Evolutionary conservation across 75 land plant genomes (phyloP).

Genomic region (Isoetes taiwanensis): DNA sequence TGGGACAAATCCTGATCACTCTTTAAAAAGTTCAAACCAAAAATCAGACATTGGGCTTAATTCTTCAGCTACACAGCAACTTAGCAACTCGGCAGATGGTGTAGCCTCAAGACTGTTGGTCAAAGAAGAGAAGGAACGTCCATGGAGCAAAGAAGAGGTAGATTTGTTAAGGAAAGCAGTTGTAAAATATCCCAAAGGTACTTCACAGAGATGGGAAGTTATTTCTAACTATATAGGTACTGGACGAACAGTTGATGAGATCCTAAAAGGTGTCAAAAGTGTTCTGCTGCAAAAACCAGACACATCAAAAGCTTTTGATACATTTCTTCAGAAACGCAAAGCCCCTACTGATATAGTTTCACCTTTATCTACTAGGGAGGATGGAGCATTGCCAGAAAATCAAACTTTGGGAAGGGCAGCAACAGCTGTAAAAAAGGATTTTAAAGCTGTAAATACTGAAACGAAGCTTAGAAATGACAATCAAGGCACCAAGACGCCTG

Average conservation of each 20-base stretch:
- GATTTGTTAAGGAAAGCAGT: slow-evolving; percentile 78
- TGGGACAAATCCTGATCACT: background rate
- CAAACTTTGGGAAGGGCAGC: background rate
- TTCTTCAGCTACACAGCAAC: too few species aligned
- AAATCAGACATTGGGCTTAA: slow-evolving; percentile 10
- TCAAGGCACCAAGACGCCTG: too few species aligned
- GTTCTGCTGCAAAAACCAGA: slow-evolving; percentile 96
- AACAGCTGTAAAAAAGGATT: background rate
- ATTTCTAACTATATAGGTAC: slow-evolving; percentile 84
- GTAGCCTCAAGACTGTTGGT: slow-evolving; percentile 7
- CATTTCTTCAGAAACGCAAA: slow-evolving; percentile 85
- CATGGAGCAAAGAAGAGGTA: slow-evolving; percentile 83
- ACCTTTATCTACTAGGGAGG: slow-evolving; percentile 72
- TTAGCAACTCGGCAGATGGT: background rate
- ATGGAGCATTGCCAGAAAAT: slow-evolving; percentile 13
- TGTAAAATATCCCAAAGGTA: slow-evolving; percentile 87
- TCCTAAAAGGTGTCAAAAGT: slow-evolving; percentile 81
- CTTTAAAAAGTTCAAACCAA: slow-evolving; percentile 3
- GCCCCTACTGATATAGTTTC: slow-evolving; percentile 50
- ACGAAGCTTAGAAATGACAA: background rate
- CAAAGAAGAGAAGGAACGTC: slow-evolving; percentile 66
- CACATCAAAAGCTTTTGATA: slow-evolving; percentile 73
- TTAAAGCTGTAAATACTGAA: background rate
- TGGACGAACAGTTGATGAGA: slow-evolving; percentile 85
- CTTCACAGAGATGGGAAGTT: slow-evolving; percentile 95